These are phyloP conservation scores for Septoria petroselini DNA, from an alignment of 2,329 filamentous ascomycete genomes.

Conservation along the genomic window DNA sequence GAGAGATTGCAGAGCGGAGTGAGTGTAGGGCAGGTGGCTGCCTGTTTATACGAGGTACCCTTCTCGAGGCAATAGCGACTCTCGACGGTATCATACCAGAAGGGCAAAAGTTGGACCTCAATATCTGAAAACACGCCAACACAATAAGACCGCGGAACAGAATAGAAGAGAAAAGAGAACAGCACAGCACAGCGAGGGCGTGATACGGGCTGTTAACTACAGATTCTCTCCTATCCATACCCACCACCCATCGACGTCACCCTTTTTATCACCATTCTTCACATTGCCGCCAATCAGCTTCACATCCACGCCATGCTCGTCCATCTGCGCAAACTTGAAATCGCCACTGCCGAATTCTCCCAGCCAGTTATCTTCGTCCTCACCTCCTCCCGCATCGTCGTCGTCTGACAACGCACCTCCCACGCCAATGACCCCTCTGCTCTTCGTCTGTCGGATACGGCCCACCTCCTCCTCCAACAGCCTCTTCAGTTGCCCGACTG, in stretches of 20 bases:
- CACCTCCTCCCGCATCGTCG: conserved; percentile 57
- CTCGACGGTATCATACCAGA: too few relatives aligned
- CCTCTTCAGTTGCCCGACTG: conserved; percentile 69
- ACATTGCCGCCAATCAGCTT: conserved; percentile 75
- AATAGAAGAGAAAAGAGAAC: neutral
- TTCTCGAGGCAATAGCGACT: too few relatives aligned
- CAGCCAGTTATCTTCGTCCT: conserved; percentile 74
- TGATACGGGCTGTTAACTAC: too few relatives aligned
- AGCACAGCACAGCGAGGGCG: neutral
- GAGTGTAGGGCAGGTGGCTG: too few relatives aligned
- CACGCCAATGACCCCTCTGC: conserved; percentile 78
- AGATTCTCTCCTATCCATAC: conserved; percentile 79
- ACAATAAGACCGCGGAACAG: too few relatives aligned
- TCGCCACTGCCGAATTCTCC: conserved; percentile 73
- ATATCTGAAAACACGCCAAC: too few relatives aligned
- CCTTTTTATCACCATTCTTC: conserved; percentile 47
- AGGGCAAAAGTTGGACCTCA: too few relatives aligned
- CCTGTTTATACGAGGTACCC: too few relatives aligned
- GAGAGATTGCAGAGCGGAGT: too few relatives aligned
- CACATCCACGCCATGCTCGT: conserved; percentile 76
- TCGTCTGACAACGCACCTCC: conserved; percentile 65
- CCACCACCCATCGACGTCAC: conserved; percentile 80
- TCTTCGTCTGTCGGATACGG: conserved; percentile 70
- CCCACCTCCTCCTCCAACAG: conserved; percentile 78
- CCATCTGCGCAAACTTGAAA: conserved; percentile 78